A percentile compares a stretch with the other conserved stretches of the same genome.
These are phyloP conservation scores for Jatropha podagrica DNA, from an alignment of 441 rosid species.

Conservation along the genomic window DNA sequence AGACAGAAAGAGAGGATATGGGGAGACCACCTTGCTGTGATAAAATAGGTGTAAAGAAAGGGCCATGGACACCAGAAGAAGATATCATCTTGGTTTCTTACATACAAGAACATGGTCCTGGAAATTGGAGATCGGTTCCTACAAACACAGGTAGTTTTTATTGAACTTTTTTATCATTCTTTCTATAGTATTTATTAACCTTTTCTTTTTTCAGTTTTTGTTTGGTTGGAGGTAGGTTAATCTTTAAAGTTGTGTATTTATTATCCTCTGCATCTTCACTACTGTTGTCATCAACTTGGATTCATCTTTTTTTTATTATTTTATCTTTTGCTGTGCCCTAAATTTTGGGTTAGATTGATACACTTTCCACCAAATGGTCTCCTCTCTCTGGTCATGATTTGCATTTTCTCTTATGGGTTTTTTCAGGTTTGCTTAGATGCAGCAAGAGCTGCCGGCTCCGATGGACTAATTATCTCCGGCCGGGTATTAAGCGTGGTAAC, in stretches of 20 bases:
- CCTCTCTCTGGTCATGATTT: not conserved
- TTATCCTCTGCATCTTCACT: constrained; percentile 29
- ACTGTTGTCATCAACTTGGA: not conserved
- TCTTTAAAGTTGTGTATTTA: constrained; percentile 45
- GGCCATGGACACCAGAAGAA: constrained; percentile 99
- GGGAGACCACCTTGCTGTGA: constrained; percentile 96
- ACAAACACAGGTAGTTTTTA: constrained; percentile 55
- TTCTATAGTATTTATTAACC: not conserved
- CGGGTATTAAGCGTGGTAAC: constrained; percentile 87
- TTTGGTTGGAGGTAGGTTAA: constrained; percentile 34
- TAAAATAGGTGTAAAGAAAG: constrained; percentile 79
- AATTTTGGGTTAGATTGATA: not conserved
- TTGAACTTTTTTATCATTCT: not conserved
- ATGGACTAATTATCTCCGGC: constrained; percentile 95
- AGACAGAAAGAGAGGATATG: constrained; percentile 31
- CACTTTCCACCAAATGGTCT: too few relatives aligned
- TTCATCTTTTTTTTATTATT: not conserved
- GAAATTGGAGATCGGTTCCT: constrained; percentile 83
- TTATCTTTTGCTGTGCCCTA: not conserved
- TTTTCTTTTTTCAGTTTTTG: not conserved
- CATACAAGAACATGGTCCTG: constrained; percentile 95
- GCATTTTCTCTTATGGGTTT: not conserved
- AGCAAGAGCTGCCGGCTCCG: constrained; percentile 94
- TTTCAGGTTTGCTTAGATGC: constrained; percentile 85
- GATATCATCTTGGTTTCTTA: constrained; percentile 86